Percentiles rank a stretch among this genome's conserved stretches.
phyloP scores from a whole-genome alignment of 495 filamentous ascomycete genomes.

The Hyphodiscus hymeniophilus region DNA sequence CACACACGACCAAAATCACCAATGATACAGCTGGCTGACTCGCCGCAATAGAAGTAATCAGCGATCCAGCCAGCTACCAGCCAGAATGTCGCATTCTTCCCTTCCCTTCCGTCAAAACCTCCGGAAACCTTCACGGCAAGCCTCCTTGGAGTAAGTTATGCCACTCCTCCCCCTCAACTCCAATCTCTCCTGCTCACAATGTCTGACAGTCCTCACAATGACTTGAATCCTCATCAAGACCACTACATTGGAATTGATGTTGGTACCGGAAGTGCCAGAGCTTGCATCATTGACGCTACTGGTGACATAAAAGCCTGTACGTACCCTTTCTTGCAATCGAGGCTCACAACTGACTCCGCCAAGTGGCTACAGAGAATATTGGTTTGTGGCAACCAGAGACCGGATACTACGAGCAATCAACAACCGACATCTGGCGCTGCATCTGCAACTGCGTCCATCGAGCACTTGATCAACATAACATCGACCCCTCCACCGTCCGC shows the following conservation, averaged over 20 bases:
- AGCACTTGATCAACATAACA: conserved; percentile 68
- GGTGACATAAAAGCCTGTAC: conserved; percentile 77
- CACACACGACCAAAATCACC: too few relatives aligned
- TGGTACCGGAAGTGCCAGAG: conserved; percentile 88
- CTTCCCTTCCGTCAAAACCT: conserved; percentile 19
- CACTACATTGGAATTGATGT: conserved; percentile 92
- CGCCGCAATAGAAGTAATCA: too few relatives aligned
- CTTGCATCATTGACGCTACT: conserved; percentile 83
- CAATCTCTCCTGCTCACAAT: background rate
- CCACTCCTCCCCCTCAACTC: background rate
- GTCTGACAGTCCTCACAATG: conserved; percentile 19
- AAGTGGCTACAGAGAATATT: conserved; percentile 78
- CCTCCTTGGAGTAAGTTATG: conserved; percentile 18
- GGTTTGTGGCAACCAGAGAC: conserved; percentile 88
- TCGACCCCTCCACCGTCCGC: conserved; percentile 61
- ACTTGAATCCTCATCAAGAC: conserved; percentile 25
- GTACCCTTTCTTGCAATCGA: background rate
- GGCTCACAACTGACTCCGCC: background rate
- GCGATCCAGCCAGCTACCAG: too few relatives aligned
- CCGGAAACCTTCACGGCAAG: conserved; percentile 19
- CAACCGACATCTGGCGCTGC: conserved; percentile 87
- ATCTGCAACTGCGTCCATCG: conserved; percentile 77
- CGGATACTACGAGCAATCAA: conserved; percentile 97
- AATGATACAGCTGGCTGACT: too few relatives aligned
- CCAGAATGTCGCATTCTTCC: too few relatives aligned